Percentiles rank a stretch among this genome's conserved stretches.
Conservation (phyloP, 495 filamentous ascomycete genomes). For the Barbatosphaeria neglecta region DNA sequence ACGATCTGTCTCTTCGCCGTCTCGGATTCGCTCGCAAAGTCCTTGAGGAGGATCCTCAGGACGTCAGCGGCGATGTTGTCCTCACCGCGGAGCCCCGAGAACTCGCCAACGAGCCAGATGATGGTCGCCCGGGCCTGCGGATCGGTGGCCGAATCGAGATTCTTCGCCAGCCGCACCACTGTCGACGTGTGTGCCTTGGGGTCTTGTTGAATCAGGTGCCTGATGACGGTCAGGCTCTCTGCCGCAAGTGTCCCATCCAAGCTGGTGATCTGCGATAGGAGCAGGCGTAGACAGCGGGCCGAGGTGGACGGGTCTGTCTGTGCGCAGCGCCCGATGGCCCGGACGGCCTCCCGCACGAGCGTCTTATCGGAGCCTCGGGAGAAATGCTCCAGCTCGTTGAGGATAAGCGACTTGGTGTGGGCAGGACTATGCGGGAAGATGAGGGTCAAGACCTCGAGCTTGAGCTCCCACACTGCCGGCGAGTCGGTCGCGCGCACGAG, state of each 20-base stretch:
- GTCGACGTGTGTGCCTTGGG: slow-evolving; percentile 63
- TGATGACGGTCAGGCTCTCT: slow-evolving; percentile 82
- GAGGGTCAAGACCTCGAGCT: slow-evolving; percentile 79
- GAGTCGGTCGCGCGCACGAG: slow-evolving; percentile 71
- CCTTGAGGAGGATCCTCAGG: slow-evolving; percentile 74
- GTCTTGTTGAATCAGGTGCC: slow-evolving; percentile 89
- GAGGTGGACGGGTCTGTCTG: slow-evolving; percentile 61
- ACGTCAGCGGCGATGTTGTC: slow-evolving; percentile 89
- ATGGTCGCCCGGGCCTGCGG: slow-evolving; percentile 83
- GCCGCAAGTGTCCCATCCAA: slow-evolving; percentile 77
- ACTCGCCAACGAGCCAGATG: slow-evolving; percentile 96
- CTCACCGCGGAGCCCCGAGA: slow-evolving; percentile 62
- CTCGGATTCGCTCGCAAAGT: slow-evolving; percentile 74
- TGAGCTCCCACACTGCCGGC: slow-evolving; percentile 76
- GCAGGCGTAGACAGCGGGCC: slow-evolving; percentile 63
- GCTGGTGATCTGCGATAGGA: slow-evolving; percentile 74
- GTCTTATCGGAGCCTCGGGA: slow-evolving; percentile 63
- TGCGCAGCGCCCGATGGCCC: slow-evolving; percentile 87
- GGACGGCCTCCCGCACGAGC: slow-evolving; percentile 75
- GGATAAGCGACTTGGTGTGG: slow-evolving; percentile 70
- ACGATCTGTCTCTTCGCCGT: slow-evolving; percentile 83
- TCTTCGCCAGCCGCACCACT: slow-evolving; percentile 82
- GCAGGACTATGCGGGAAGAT: slow-evolving; percentile 72
- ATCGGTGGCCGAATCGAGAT: slow-evolving; percentile 73
- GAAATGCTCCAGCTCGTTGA: slow-evolving; percentile 89